These are phyloP conservation scores for Plasmodium gonderi DNA, from an alignment of 169 alveolate species.

Conservation along the genomic window DNA sequence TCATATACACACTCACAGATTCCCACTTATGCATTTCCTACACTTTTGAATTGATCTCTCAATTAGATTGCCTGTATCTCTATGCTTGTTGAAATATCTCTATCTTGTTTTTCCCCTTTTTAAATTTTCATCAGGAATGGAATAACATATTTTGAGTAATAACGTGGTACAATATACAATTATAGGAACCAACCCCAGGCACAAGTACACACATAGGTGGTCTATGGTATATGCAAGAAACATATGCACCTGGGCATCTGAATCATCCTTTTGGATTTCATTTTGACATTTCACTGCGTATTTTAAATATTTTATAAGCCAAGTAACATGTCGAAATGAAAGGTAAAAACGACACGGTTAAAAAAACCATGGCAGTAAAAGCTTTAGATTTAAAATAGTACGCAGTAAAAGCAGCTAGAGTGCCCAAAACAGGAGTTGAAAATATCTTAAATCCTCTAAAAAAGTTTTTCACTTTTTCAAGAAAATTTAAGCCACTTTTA, in stretches of 20 bases:
- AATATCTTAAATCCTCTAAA: conserved; percentile 18
- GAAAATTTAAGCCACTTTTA: conserved; percentile 26
- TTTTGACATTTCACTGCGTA: conserved; percentile 1
- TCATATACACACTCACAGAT: too few species aligned
- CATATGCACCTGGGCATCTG: too few species aligned
- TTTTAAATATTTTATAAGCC: conserved; percentile 13
- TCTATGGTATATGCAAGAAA: not conserved
- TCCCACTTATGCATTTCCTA: too few species aligned
- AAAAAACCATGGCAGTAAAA: not conserved
- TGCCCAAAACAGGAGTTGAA: conserved; percentile 32
- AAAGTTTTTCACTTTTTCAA: conserved; percentile 6
- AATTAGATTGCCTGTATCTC: too few species aligned
- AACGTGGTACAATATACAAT: not conserved
- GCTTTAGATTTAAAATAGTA: conserved; percentile 23
- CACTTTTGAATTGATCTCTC: too few species aligned
- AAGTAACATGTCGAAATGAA: not conserved
- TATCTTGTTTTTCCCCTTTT: too few species aligned
- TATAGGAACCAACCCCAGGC: not conserved
- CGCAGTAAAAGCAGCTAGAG: not conserved
- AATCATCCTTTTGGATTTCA: too few species aligned
- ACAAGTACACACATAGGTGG: not conserved
- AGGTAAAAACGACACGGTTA: not conserved
- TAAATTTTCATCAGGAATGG: too few species aligned
- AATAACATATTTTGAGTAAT: not conserved
- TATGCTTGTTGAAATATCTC: too few species aligned